Evolutionary conservation across 257 asterid genomes (phyloP).

Genomic region (Marsdenia floribunda): DNA sequence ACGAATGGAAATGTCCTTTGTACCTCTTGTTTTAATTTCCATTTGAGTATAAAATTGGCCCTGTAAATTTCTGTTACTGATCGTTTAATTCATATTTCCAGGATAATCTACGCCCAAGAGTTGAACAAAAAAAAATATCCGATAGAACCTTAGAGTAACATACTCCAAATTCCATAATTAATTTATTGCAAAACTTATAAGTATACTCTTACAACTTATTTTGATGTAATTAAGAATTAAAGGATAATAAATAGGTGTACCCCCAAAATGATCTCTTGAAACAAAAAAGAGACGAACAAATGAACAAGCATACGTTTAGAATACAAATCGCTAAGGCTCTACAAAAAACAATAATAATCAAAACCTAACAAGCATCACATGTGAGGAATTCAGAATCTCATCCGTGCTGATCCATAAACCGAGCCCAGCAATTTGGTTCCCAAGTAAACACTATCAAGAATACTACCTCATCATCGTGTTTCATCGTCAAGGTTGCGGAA

Average conservation of each 20-base stretch:
- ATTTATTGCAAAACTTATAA: background rate
- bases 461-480: conserved; percentile 45
- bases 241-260: background rate
- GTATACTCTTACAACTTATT: conserved; percentile 11
- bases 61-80: too few relatives aligned
- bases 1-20: too few relatives aligned
- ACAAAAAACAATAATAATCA: background rate
- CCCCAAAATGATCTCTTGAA: background rate
- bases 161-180: background rate
- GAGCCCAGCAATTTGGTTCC: background rate
- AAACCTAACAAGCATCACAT: background rate
- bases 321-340: conserved; percentile 5
- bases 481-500: conserved; percentile 98
- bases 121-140: background rate
- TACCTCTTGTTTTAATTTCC: too few relatives aligned
- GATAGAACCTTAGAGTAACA: background rate
- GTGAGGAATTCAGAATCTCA: background rate
- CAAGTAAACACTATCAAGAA: background rate
- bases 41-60: too few relatives aligned
- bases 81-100: too few relatives aligned
- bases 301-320: background rate
- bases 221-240: conserved; percentile 9
- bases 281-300: background rate
- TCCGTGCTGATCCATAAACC: background rate
- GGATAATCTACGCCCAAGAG: background rate